phyloP scores from a whole-genome alignment of 331 rosid genomes.

The Dryas integrifolia region DNA sequence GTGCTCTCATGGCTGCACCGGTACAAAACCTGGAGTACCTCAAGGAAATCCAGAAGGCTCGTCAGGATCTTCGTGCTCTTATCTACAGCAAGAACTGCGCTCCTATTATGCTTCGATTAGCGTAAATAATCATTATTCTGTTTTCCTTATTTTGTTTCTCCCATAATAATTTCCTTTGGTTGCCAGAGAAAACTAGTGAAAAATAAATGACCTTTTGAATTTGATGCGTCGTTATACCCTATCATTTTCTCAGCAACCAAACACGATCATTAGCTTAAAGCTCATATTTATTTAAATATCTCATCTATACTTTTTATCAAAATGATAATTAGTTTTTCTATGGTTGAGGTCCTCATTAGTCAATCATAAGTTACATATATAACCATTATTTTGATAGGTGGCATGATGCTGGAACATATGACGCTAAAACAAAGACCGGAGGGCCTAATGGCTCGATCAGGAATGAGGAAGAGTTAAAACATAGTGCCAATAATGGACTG shows the following conservation, averaged over 20 bases:
- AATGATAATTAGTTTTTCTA: neutral
- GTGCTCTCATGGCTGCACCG: constrained; percentile 14
- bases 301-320: neutral
- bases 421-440: constrained; percentile 30
- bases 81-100: constrained; percentile 36
- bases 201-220: too few relatives aligned
- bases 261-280: too few relatives aligned
- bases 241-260: too few relatives aligned
- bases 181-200: neutral
- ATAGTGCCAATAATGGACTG: constrained; percentile 28
- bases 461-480: constrained; percentile 20
- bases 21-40: constrained; percentile 17
- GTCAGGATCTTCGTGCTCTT: constrained; percentile 33
- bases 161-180: neutral
- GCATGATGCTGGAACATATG: constrained; percentile 45
- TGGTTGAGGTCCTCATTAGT: neutral
- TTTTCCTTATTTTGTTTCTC: neutral
- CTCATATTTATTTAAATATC: too few relatives aligned
- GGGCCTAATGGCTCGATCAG: constrained; percentile 42
- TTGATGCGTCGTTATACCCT: too few relatives aligned
- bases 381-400: constrained; percentile 13
- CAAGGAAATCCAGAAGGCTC: constrained; percentile 32
- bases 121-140: constrained; percentile 19
- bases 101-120: constrained; percentile 38
- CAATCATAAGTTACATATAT: neutral